Percentiles rank a stretch among this genome's conserved stretches.
phyloP scores from a whole-genome alignment of 2,329 filamentous ascomycete species.

The Pseudogymnoascus sp. region DNA sequence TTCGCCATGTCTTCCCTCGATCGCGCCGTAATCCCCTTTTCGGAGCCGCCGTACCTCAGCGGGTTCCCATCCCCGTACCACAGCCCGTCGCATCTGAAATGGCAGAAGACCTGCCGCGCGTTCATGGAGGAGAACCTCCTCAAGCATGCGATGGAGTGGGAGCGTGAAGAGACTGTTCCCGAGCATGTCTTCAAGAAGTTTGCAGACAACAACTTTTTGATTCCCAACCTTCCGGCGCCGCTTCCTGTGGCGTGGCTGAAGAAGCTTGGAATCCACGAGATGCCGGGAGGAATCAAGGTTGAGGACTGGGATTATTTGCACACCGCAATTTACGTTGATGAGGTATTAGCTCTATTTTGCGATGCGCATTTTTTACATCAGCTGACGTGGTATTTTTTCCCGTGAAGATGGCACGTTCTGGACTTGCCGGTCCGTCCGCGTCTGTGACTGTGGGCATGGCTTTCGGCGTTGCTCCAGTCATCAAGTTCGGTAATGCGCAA shows the following conservation, averaged over 20 bases:
- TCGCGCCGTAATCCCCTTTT: constrained; percentile 49
- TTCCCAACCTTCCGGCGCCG: constrained; percentile 62
- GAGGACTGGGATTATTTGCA: constrained; percentile 70
- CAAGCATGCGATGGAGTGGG: constrained; percentile 60
- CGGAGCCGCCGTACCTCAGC: constrained; percentile 62
- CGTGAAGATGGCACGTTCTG: constrained; percentile 55
- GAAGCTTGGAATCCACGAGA: constrained; percentile 54
- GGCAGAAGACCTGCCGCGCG: constrained; percentile 58
- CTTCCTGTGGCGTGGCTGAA: constrained; percentile 61
- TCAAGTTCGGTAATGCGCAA: not conserved
- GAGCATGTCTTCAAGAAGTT: constrained; percentile 57
- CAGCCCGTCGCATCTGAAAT: constrained; percentile 53
- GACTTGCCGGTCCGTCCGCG: constrained; percentile 53
- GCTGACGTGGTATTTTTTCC: constrained; percentile 35
- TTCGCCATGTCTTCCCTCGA: not conserved
- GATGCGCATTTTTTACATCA: not conserved
- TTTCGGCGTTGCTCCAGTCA: constrained; percentile 52
- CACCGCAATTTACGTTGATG: constrained; percentile 42
- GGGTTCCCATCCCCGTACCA: constrained; percentile 67
- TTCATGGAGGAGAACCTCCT: constrained; percentile 58
- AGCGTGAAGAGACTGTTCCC: constrained; percentile 50
- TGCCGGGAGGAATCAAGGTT: constrained; percentile 56
- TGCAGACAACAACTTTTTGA: constrained; percentile 56
- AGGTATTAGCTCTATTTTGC: not conserved
- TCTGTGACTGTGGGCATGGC: constrained; percentile 64